phyloP scores from a whole-genome alignment of 1,284 basidiomycete species.

The Ceratobasidium sp. region DNA sequence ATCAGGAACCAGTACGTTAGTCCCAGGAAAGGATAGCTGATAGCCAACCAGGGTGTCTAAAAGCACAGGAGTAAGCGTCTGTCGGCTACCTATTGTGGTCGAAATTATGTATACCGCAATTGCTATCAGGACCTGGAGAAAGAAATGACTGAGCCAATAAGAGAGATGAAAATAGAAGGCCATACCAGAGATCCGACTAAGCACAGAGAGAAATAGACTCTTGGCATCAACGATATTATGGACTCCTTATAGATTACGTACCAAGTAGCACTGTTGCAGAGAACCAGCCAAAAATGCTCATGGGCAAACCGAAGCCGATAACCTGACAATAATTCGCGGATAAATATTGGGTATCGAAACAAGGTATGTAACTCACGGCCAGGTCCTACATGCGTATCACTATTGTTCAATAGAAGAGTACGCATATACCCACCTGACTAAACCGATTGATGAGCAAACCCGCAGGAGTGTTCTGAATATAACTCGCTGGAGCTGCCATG shows the following conservation, averaged over 20 bases:
- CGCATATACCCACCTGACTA: slow-evolving; percentile 11
- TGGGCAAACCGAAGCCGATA: not conserved
- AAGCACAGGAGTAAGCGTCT: not conserved
- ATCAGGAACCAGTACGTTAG: slow-evolving; percentile 25
- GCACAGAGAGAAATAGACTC: too few relatives aligned
- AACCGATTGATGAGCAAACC: slow-evolving; percentile 42
- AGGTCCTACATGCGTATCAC: not conserved
- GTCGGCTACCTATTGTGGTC: too few relatives aligned
- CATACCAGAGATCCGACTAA: too few relatives aligned
- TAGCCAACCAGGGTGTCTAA: slow-evolving; percentile 42
- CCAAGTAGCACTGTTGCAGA: not conserved
- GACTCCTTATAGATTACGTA: not conserved
- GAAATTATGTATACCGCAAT: not conserved
- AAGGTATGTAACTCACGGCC: not conserved
- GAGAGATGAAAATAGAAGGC: too few relatives aligned
- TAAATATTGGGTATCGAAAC: not conserved
- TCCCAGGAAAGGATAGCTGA: slow-evolving; percentile 20
- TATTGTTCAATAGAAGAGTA: slow-evolving; percentile 35
- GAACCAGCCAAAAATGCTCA: not conserved
- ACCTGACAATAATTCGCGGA: not conserved
- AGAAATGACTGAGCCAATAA: not conserved
- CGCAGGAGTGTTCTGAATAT: slow-evolving; percentile 43
- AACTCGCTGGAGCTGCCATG: slow-evolving; percentile 44
- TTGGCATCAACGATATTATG: too few relatives aligned
- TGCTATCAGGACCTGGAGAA: not conserved